Percentiles rank a stretch among this genome's conserved stretches.
Conservation (phyloP, 2,329 filamentous ascomycete genomes). For the Monosporascus sp. region DNA sequence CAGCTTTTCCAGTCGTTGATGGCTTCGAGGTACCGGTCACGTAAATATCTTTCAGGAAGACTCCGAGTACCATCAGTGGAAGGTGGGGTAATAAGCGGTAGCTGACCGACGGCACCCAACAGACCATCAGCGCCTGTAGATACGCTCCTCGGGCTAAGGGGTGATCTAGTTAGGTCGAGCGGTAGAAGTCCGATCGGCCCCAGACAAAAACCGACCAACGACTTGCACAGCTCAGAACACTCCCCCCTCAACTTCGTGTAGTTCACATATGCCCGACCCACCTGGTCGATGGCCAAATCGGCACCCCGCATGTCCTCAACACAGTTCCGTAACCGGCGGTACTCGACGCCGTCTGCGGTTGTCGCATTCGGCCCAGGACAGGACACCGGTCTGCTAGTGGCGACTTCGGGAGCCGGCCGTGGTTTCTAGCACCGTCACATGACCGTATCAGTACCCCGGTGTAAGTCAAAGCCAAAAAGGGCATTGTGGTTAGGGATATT, state of each 20-base stretch:
- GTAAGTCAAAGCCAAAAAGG: too few relatives aligned
- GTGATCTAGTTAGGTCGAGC: conserved; percentile 5
- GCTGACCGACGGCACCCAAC: background rate
- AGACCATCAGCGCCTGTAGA: conserved; percentile 13
- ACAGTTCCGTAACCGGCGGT: conserved; percentile 4
- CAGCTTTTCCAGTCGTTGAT: conserved; percentile 40
- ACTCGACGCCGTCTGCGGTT: background rate
- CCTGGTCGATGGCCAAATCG: conserved; percentile 13
- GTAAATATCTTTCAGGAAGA: conserved; percentile 2
- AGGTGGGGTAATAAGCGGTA: too few relatives aligned
- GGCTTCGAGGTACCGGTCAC: conserved; percentile 30
- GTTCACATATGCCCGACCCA: conserved; percentile 39
- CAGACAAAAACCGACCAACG: conserved; percentile 24
- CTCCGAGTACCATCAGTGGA: too few relatives aligned
- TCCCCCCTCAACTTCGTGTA: conserved; percentile 37
- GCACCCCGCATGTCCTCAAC: conserved; percentile 7
- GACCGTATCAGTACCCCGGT: background rate
- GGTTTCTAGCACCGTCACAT: background rate
- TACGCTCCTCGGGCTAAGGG: background rate
- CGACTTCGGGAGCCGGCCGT: background rate
- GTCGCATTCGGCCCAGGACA: background rate
- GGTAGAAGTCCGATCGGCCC: conserved; percentile 2
- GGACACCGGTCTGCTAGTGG: background rate
- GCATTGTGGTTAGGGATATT: too few relatives aligned
- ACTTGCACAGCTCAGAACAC: conserved; percentile 34